Evolutionary conservation across 73 alveolate genomes (phyloP), one percentile per base, ranked within the genome.

Genomic region (Paramecium biaurelia): DNA sequence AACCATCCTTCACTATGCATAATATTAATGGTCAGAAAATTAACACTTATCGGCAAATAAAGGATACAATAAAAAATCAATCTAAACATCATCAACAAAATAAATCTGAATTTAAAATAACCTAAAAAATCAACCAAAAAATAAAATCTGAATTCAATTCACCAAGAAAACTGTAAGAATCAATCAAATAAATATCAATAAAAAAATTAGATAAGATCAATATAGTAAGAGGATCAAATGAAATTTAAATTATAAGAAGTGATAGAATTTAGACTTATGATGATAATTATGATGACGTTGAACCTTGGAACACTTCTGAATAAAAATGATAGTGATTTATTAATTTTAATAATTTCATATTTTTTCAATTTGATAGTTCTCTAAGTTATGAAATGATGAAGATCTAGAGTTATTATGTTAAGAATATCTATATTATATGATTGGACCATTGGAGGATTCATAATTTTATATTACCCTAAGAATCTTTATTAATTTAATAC

Each of bases 271-370:
- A 53, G 68, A 53, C 68, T n/a, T 53, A n/a, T 15, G 30, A 53
- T 32, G 23, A 63, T 32, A 63, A 63, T 63, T 63, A 12, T 63
- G 84, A 63, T 24, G 84, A 63, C 26, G 26, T 63, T 26, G 84
- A 63, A 63, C 84, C 84, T 6, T 63, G 84, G 84, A 63, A 63
- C 45, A 63, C 84, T 63, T 63, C 84, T 63, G 84, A 63, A 63
- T 1, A 5, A 30, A 26, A 63, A 53, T 53, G 68, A 53, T 18
- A 53, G 30, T 53, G 68, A 53, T n/a, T n/a, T 53, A 53, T 53
- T 53, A 53, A 53, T 53, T 53, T 18, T 53, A 53, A 53, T 53
- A 53, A 53, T 53, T 53, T 53, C 68, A 53, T n/a, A 53, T 53
- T 53, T 18, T 53, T 53, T 53, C 68, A 18, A n/a, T 18, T 53